A percentile compares a stretch with the other conserved stretches of the same genome.
Conservation (phyloP, 179 eudicot species). For the Heliamphora pulchella region DNA sequence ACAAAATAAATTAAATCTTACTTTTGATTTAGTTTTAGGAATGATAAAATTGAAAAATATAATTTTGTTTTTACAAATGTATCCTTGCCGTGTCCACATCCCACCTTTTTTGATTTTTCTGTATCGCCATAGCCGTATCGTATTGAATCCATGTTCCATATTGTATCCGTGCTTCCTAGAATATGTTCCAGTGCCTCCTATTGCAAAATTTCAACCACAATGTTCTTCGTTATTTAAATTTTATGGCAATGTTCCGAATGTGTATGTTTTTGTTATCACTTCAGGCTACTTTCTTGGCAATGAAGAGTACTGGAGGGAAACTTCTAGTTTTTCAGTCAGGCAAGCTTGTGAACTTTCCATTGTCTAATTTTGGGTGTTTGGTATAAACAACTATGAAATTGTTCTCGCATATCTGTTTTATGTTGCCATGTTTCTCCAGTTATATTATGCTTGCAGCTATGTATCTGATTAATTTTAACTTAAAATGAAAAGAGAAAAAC, state of each 20-base stretch:
- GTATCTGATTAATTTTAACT: background rate
- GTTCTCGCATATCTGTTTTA: background rate
- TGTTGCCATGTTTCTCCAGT: background rate
- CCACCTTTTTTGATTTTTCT: too few relatives aligned
- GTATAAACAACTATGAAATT: constrained; percentile 2
- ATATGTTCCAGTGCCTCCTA: background rate
- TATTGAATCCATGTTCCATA: too few relatives aligned
- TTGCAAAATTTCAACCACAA: background rate
- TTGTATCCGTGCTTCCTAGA: too few relatives aligned
- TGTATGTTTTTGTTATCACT: constrained; percentile 13
- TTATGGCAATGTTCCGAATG: background rate
- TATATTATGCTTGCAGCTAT: background rate
- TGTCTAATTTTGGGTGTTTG: background rate
- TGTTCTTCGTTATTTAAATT: background rate
- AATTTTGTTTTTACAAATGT: too few relatives aligned
- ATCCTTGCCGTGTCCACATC: too few relatives aligned
- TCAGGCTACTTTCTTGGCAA: constrained; percentile 89
- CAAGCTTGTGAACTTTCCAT: constrained; percentile 23
- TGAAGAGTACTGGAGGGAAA: constrained; percentile 92
- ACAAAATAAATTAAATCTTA: too few relatives aligned
- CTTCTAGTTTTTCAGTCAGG: constrained; percentile 90
- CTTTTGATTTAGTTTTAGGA: too few relatives aligned
- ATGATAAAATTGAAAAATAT: too few relatives aligned
- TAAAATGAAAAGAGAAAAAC: background rate
- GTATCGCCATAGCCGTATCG: too few relatives aligned